These are phyloP conservation scores for Gnomoniopsis sp. DNA, from an alignment of 2,329 filamentous ascomycete genomes.

Conservation along the genomic window DNA sequence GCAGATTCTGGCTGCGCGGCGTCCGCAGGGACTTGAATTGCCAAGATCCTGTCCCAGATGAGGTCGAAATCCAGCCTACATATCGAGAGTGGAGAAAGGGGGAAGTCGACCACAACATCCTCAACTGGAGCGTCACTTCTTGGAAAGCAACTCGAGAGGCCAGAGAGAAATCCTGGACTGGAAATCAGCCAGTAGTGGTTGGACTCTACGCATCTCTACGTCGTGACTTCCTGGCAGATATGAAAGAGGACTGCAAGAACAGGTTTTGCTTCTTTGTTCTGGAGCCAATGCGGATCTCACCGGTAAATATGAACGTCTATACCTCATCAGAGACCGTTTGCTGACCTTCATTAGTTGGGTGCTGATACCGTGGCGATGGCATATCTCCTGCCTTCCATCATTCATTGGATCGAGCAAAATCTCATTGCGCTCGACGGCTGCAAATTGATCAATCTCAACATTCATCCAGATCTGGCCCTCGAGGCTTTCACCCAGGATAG, in stretches of 20 bases:
- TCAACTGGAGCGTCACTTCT: conserved; percentile 72
- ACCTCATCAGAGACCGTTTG: not conserved
- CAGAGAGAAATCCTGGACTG: conserved; percentile 45
- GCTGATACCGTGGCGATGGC: conserved; percentile 67
- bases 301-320: conserved; percentile 48
- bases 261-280: conserved; percentile 65
- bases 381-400: conserved; percentile 76
- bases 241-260: conserved; percentile 24
- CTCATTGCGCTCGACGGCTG: conserved; percentile 78
- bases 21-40: conserved; percentile 58
- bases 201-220: conserved; percentile 71
- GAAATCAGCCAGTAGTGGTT: conserved; percentile 76
- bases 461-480: conserved; percentile 68
- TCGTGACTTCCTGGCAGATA: conserved; percentile 77
- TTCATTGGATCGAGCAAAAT: conserved; percentile 77
- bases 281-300: conserved; percentile 72
- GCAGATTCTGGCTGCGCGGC: conserved; percentile 54
- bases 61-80: conserved; percentile 42
- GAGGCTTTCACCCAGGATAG: conserved; percentile 93
- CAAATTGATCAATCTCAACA: conserved; percentile 57
- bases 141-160: conserved; percentile 17
- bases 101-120: conserved; percentile 55
- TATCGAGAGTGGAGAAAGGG: conserved; percentile 38
- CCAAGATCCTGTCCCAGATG: conserved; percentile 60
- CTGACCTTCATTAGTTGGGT: conserved; percentile 53